Evolutionary conservation across 164 flowering plant genomes (phyloP), one percentile per base, ranked within the genome.

Genomic region (Tetracentron sinense): DNA sequence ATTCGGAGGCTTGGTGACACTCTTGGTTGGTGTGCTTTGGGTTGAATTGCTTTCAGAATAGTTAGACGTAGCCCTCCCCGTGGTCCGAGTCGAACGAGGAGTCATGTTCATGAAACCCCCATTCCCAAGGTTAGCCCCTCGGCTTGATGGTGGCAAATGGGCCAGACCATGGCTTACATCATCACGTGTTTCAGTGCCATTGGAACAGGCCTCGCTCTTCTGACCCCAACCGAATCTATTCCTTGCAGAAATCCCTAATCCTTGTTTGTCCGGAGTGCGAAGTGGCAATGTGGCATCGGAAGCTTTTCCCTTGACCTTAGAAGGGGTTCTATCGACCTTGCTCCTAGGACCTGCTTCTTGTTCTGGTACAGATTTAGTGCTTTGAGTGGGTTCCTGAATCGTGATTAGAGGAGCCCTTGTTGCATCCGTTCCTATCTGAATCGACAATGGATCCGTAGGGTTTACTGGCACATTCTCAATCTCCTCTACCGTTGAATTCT

Each of bases 21-120:
- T 92, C 81, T 87, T 95, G 0, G 91, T 81, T 0, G 99, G 99
- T 0, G 97, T 94, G 62, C 73, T 84, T 55, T 89, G 97, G 14
- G 86, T 77, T 0, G 92, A 88, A 74, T 71, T 81, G 54, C 79
- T 69, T 69, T 90, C 98, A 0, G 90, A 78, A 72, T 81, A 67
- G 63, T 65, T 65, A 0, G 81, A 70, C 61, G 33, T 58, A 29
- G 73, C 72, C 65, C 80, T 85, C 50, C 82, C 89, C 19, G 48
- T 61, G 0, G 71, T 62, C 71, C 92, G 74, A 44, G 65, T 65
- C 0, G 78, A 62, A 48, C 87, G 73, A 22, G 98, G 96, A 33
- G 97, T 87, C 77, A 72, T 58, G 56, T 56, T 79, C 0, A 60
- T 15, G 25, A 75, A 65, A 53, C 78, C 80, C 62, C 71, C 76